Evolutionary conservation across 345 rosid genomes (phyloP).

Genomic region (Zanthoxylum bungeanum): DNA sequence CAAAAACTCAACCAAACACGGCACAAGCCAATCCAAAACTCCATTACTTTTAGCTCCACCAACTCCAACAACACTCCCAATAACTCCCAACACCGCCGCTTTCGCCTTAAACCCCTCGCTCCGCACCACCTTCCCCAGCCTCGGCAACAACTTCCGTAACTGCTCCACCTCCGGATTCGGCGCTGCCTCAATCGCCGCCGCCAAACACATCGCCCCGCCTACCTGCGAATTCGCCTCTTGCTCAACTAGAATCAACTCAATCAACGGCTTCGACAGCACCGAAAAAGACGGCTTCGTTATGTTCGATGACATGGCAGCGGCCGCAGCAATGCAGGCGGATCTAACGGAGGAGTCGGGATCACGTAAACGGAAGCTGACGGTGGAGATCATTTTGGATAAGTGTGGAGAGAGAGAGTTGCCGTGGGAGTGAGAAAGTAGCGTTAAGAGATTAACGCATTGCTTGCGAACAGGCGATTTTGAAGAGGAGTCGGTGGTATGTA

Average conservation of each 20-base stretch:
- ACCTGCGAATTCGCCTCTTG: conserved; percentile 73
- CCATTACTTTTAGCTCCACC: conserved; percentile 52
- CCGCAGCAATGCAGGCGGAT: conserved; percentile 69
- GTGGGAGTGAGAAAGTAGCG: conserved; percentile 71
- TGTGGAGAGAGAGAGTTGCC: conserved; percentile 72
- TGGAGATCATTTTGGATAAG: conserved; percentile 74
- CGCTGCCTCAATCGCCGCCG: conserved; percentile 66
- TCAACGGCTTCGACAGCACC: conserved; percentile 53
- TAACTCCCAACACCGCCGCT: conserved; percentile 59
- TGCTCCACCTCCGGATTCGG: conserved; percentile 64
- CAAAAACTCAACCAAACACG: conserved; percentile 56
- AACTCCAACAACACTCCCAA: conserved; percentile 60
- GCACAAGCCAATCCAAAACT: conserved; percentile 65
- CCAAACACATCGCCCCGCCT: conserved; percentile 78
- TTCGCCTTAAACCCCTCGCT: conserved; percentile 77
- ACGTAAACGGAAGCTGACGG: conserved; percentile 70
- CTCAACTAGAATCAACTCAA: conserved; percentile 59
- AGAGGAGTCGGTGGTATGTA: conserved; percentile 72
- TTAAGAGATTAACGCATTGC: conserved; percentile 68
- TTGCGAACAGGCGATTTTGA: conserved; percentile 74
- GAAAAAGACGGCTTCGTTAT: conserved; percentile 58
- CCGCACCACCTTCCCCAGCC: conserved; percentile 60
- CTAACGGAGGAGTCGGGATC: conserved; percentile 88
- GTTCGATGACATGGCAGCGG: conserved; percentile 60
- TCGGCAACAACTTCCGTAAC: conserved; percentile 60